phyloP scores from a whole-genome alignment of 2,329 filamentous ascomycete genomes.

The Dothideomycetes sp. region DNA sequence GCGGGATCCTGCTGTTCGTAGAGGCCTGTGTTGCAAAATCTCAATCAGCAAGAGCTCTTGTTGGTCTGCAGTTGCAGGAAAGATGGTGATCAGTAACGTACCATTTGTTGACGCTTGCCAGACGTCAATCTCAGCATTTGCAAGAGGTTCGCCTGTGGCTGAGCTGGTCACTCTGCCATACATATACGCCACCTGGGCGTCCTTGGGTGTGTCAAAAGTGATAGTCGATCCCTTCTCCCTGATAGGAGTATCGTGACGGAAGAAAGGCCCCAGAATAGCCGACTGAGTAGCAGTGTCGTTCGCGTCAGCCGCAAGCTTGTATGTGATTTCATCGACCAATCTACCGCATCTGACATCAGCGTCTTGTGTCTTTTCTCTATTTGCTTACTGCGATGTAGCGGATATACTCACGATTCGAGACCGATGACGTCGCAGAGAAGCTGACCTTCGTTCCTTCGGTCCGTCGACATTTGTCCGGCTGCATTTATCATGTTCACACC shows the following conservation, averaged over 20 bases:
- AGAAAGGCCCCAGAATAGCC: constrained; percentile 68
- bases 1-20: constrained; percentile 67
- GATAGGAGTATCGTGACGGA: constrained; percentile 65
- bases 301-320: constrained; percentile 49
- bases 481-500: constrained; percentile 67
- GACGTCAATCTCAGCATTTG: constrained; percentile 61
- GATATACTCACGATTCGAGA: constrained; percentile 54
- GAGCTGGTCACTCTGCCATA: constrained; percentile 58
- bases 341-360: constrained; percentile 23
- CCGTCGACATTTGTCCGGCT: constrained; percentile 56
- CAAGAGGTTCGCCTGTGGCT: constrained; percentile 54
- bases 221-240: constrained; percentile 55
- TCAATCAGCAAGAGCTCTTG: no score
- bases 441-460: constrained; percentile 63
- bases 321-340: constrained; percentile 56
- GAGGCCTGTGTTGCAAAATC: constrained; percentile 46
- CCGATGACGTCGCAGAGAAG: constrained; percentile 64
- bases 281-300: constrained; percentile 58
- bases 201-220: constrained; percentile 49
- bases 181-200: constrained; percentile 54
- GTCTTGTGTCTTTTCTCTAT: neutral
- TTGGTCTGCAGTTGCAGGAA: no score
- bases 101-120: constrained; percentile 57
- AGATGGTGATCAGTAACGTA: no score
- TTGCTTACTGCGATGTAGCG: neutral